Conservation (phyloP, 1,284 basidiomycete species). For the Cerioporus squamosus region DNA sequence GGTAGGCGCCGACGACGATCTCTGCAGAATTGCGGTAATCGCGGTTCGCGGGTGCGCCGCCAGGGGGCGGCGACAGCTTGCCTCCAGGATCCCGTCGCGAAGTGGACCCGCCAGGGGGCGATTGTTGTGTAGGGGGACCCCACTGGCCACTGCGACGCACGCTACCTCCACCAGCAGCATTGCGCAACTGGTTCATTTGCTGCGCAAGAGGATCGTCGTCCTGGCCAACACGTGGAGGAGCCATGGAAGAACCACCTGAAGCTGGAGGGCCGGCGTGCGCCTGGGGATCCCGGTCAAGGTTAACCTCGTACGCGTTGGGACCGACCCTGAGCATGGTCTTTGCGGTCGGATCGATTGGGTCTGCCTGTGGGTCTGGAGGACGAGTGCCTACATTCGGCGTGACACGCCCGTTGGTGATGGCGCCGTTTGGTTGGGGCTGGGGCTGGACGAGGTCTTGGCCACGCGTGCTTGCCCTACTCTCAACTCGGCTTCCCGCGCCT, state of each 20-base stretch:
- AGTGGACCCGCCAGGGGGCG: conserved; percentile 23
- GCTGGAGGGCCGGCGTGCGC: conserved; percentile 19
- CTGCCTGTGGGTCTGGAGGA: conserved; percentile 53
- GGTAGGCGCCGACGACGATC: conserved; percentile 75
- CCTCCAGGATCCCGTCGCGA: conserved; percentile 19
- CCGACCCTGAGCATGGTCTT: conserved; percentile 75
- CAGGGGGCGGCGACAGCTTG: conserved; percentile 30
- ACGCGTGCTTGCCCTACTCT: conserved; percentile 40
- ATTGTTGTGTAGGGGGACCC: conserved; percentile 47
- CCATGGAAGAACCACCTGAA: conserved; percentile 6
- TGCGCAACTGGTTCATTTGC: conserved; percentile 53
- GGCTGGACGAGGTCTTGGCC: conserved; percentile 10
- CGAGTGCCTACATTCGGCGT: conserved; percentile 24
- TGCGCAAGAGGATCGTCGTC: conserved; percentile 65
- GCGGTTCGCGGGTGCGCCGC: conserved; percentile 27
- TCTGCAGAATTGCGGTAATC: conserved; percentile 73
- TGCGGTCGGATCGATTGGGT: conserved; percentile 55
- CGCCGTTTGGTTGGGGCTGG: conserved; percentile 20
- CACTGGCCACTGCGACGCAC: conserved; percentile 55
- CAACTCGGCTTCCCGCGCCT: conserved; percentile 51
- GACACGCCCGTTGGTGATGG: conserved; percentile 33
- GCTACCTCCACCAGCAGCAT: conserved; percentile 27
- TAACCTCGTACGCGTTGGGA: conserved; percentile 65
- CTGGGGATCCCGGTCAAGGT: conserved; percentile 62
- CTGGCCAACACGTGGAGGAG: conserved; percentile 38